Base-by-base conservation (phyloP, 1,284 basidiomycete species). In the Schizopora paradoxa region DNA sequence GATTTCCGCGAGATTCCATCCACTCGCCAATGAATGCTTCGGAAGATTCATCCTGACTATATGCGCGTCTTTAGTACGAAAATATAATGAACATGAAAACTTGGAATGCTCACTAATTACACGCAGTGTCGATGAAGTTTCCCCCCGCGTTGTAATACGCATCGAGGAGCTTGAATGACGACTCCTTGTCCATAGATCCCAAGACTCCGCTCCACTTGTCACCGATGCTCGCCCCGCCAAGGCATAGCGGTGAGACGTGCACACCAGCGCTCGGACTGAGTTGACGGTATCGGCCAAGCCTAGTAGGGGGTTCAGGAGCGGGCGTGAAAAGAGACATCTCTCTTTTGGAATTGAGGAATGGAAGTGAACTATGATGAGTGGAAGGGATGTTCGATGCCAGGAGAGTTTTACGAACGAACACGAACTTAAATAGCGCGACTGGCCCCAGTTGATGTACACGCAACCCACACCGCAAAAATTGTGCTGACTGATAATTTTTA, bases 201-300 rank as follows among this genome's bases (percentile, higher is more conserved):
- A 63, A 47, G 6, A 51, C 18, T 4, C 48, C 25, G 0, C 50
- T 55, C 74, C 74, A 74, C 35, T 69, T 62, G 49, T 73, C 63
- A 49, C 61, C 75, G 40, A 79, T 65, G 57, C 61, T 73, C 71
- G 74, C 70, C 2, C 59, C 76, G 7, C 77, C 77, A n/a, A 79
- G 65, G 21, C 60, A 58, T 8, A 78, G 54, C 0, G 76, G 76
- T 0, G 74, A 77, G 13, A 76, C 73, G 32, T 67, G 68, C 14
- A 77, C 54, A 4, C 72, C 67, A 2, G 67, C 66, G 31, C 58
- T 55, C 5, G 69, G 66, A 0, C 70, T 65, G 14, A 77, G 62
- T 4, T 57, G 54, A 16, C 75, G 66, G 54, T 74, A 69, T 28
- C 66, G 62, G 1, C 61, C 65, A 19, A 76, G 66, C 16, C 59